Evolutionary conservation across 78 protist species (phyloP).

Genomic region (Planoprotostelium fungivorum): DNA sequence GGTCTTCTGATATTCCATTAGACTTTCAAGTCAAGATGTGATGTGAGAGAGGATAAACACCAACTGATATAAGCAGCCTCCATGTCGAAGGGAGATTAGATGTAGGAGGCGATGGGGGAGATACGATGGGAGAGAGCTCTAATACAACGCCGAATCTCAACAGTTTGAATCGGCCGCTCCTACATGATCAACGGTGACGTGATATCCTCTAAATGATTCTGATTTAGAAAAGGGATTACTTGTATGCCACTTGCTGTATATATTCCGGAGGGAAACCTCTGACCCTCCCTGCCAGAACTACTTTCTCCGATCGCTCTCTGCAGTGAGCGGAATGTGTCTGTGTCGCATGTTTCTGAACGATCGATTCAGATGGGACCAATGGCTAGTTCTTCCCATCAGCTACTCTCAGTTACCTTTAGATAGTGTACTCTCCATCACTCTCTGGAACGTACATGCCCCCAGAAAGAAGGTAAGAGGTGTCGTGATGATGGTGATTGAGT

Average conservation of each 20-base stretch:
- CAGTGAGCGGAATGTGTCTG: neutral
- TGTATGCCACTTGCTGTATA: neutral
- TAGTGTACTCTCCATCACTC: neutral
- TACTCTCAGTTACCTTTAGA: neutral
- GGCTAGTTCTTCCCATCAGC: neutral
- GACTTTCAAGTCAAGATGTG: slow-evolving; percentile 1
- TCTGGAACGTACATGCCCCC: neutral
- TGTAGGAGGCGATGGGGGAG: neutral
- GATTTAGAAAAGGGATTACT: neutral
- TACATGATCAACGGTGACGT: neutral
- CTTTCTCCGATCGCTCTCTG: neutral
- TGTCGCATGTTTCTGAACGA: neutral
- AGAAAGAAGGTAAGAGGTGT: neutral
- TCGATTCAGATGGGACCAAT: neutral
- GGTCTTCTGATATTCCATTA: neutral
- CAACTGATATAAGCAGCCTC: neutral
- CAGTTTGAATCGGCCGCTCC: neutral
- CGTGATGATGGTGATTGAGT: neutral
- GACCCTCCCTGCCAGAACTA: neutral
- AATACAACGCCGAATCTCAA: neutral
- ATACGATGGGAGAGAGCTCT: neutral
- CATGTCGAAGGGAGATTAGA: neutral
- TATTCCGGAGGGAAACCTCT: neutral
- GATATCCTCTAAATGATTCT: neutral
- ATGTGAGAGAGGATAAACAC: neutral